Evolutionary conservation across 2,329 filamentous ascomycete genomes (phyloP).

Genomic region (Fusarium stilboides): DNA sequence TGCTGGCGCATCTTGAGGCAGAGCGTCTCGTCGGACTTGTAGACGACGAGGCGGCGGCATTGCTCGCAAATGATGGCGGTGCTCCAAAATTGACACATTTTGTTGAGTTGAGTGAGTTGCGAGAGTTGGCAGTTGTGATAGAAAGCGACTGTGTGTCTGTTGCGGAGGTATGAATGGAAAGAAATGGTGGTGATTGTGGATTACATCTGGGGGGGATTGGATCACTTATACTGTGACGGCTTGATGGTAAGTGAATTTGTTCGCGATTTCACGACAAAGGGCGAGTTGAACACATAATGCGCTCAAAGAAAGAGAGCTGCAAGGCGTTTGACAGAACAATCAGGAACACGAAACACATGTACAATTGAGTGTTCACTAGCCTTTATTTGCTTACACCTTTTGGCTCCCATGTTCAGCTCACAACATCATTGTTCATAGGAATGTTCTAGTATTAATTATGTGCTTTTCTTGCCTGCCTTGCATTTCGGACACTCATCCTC

Average conservation of each 20-base stretch:
- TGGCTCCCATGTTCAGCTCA: too few species aligned
- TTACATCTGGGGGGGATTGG: accelerated
- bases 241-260: not conserved
- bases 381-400: not conserved
- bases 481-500: constrained; percentile 26
- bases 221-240: not conserved
- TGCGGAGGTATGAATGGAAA: not conserved
- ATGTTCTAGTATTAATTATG: not conserved
- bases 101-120: not conserved
- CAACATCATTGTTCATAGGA: not conserved
- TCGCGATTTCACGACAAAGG: not conserved
- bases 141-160: not conserved
- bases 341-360: not conserved
- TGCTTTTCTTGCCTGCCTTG: not conserved
- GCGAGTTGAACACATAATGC: not conserved
- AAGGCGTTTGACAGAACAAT: not conserved
- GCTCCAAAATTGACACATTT: constrained; percentile 23
- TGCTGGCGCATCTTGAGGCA: not conserved
- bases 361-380: accelerated
- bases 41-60: constrained; percentile 8
- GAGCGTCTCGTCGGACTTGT: not conserved
- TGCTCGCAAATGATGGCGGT: constrained; percentile 15
- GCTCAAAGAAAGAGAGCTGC: too few species aligned
- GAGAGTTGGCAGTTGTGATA: not conserved
- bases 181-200: not conserved